These are phyloP conservation scores for Populus nigra DNA, from an alignment of 345 rosid genomes.

Conservation along the genomic window DNA sequence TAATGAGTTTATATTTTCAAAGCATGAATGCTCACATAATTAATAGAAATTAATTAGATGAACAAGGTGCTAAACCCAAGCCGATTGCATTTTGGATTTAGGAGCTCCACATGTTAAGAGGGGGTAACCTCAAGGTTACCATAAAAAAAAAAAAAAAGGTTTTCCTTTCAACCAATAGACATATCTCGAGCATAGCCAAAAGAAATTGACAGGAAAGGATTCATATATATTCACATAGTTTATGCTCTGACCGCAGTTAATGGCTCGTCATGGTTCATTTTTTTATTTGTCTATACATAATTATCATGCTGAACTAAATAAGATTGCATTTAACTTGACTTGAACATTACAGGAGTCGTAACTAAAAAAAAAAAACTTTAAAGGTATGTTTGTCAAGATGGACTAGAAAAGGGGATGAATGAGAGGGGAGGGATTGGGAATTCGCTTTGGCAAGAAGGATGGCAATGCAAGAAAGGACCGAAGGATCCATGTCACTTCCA, in stretches of 20 bases:
- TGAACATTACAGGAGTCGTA: too few relatives aligned
- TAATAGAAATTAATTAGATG: background rate
- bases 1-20: slow-evolving; percentile 17
- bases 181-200: background rate
- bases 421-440: too few relatives aligned
- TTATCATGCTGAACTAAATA: background rate
- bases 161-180: background rate
- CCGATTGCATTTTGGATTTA: background rate
- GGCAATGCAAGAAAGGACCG: too few relatives aligned
- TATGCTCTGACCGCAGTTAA: background rate
- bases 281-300: background rate
- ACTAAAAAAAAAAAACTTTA: too few relatives aligned
- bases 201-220: background rate
- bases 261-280: too few relatives aligned
- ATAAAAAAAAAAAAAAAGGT: too few relatives aligned
- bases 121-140: background rate
- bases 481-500: too few relatives aligned
- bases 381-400: too few relatives aligned
- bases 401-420: too few relatives aligned
- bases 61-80: slow-evolving; percentile 2
- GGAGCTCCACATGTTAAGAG: background rate
- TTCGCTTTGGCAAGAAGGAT: too few relatives aligned
- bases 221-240: background rate
- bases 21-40: background rate
- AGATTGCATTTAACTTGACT: too few relatives aligned